These are phyloP conservation scores for Oryza australiensis DNA, from an alignment of 176 grass and related monocot genomes.

Conservation along the genomic window DNA sequence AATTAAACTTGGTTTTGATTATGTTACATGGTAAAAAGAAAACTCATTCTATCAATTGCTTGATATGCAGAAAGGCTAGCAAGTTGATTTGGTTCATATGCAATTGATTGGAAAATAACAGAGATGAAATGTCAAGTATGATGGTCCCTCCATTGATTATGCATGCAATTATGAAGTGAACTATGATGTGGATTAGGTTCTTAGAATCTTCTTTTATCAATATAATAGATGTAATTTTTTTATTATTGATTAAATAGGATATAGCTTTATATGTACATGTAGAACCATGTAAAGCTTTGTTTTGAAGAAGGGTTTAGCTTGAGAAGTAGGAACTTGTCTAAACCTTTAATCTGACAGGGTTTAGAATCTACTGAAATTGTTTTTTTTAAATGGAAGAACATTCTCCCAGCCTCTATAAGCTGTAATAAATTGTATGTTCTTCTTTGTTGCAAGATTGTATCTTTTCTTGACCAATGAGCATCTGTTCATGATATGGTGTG, in stretches of 20 bases:
- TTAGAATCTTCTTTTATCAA: neutral
- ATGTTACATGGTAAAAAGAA: neutral
- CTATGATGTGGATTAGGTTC: neutral
- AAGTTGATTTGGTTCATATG: neutral
- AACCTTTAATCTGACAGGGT: slow-evolving; percentile 4
- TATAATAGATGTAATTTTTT: neutral
- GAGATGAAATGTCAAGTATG: neutral
- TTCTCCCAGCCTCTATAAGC: neutral
- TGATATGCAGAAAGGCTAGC: neutral
- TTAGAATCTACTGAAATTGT: neutral
- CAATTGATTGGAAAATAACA: neutral
- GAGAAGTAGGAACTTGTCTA: neutral
- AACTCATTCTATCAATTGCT: neutral
- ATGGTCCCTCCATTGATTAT: neutral
- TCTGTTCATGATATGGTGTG: neutral
- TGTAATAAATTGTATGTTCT: neutral
- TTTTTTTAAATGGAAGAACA: neutral
- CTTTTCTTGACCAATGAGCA: neutral
- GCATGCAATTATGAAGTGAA: neutral
- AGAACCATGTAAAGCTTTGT: neutral
- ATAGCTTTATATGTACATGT: neutral
- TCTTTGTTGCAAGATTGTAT: neutral
- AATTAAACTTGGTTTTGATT: neutral
- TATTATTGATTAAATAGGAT: neutral
- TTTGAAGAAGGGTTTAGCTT: slow-evolving; percentile 14